Conservation (phyloP, 768 basidiomycete genomes). For the Rhodotorula toruloides region DNA sequence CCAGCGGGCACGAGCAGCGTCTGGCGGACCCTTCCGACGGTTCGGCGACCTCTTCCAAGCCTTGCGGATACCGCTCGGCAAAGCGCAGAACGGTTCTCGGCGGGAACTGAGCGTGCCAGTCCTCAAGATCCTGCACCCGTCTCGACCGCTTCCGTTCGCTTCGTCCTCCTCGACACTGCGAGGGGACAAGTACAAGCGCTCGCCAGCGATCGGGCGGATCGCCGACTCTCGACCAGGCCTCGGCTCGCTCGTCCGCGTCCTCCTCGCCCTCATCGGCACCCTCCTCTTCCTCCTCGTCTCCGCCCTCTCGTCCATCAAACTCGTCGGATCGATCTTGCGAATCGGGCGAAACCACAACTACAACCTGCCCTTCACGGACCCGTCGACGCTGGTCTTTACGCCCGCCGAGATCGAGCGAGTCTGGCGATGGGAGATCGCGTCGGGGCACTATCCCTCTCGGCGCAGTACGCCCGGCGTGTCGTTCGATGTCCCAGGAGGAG, state of each 20-base stretch:
- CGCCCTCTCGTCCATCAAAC: neutral
- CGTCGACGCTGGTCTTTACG: conserved; percentile 22
- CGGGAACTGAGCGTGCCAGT: conserved; percentile 26
- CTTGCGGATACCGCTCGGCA: conserved; percentile 19
- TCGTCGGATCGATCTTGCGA: neutral
- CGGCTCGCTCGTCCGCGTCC: neutral
- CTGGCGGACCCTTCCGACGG: neutral
- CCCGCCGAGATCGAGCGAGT: conserved; percentile 61
- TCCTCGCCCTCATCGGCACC: conserved; percentile 14
- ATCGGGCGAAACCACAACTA: neutral
- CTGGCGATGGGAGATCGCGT: conserved; percentile 91
- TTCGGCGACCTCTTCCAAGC: conserved; percentile 5
- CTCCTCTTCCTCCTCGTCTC: conserved; percentile 2
- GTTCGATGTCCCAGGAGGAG: conserved; percentile 10
- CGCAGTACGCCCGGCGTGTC: conserved; percentile 58
- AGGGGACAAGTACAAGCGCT: neutral
- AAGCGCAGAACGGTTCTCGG: neutral
- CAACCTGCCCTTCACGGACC: conserved; percentile 20
- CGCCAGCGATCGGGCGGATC: conserved; percentile 19
- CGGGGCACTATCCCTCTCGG: conserved; percentile 88
- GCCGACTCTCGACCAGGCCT: neutral
- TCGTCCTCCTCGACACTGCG: too few relatives aligned
- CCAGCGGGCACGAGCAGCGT: conserved; percentile 5
- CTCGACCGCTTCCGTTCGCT: conserved; percentile 6
- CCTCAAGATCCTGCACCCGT: conserved; percentile 25